phyloP scores from a whole-genome alignment of 2,329 filamentous ascomycete species.

The Verticillium klebahnii region DNA sequence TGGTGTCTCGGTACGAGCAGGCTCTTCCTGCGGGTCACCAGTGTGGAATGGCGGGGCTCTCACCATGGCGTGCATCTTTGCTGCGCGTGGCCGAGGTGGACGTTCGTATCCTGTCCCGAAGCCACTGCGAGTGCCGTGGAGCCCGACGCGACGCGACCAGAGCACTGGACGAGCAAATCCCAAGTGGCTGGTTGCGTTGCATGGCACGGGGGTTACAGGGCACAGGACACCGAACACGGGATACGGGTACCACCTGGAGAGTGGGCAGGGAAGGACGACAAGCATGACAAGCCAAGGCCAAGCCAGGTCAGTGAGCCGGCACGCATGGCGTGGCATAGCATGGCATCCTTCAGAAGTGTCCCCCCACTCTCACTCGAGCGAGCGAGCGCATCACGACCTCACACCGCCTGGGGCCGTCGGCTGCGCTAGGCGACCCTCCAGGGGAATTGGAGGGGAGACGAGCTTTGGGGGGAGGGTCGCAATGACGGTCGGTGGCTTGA shows the following conservation, averaged over 20 bases:
- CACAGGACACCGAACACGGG: background rate
- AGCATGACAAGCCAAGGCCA: conserved; percentile 6
- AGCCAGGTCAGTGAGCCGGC: conserved; percentile 1
- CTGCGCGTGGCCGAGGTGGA: background rate
- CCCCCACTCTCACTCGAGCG: background rate
- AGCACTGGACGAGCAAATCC: conserved; percentile 7
- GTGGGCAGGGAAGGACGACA: conserved; percentile 1
- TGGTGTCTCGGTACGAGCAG: background rate
- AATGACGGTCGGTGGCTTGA: conserved; percentile 2
- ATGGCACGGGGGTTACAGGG: conserved; percentile 3
- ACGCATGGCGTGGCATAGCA: background rate
- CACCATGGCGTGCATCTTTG: background rate
- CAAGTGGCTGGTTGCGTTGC: conserved; percentile 11
- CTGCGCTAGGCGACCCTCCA: background rate
- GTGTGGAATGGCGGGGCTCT: background rate
- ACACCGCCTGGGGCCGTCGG: background rate
- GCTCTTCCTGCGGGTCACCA: background rate
- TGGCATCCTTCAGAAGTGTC: background rate
- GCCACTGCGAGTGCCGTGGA: background rate
- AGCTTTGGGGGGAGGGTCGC: background rate
- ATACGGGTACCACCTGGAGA: conserved; percentile 11
- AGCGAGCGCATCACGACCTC: background rate
- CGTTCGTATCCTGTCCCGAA: background rate
- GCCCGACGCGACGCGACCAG: background rate
- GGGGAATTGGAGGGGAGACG: background rate